Percentiles rank a stretch among this genome's conserved stretches.
Evolutionary conservation across 257 asterid species (phyloP).

Genomic region (Plectranthus barbatus): DNA sequence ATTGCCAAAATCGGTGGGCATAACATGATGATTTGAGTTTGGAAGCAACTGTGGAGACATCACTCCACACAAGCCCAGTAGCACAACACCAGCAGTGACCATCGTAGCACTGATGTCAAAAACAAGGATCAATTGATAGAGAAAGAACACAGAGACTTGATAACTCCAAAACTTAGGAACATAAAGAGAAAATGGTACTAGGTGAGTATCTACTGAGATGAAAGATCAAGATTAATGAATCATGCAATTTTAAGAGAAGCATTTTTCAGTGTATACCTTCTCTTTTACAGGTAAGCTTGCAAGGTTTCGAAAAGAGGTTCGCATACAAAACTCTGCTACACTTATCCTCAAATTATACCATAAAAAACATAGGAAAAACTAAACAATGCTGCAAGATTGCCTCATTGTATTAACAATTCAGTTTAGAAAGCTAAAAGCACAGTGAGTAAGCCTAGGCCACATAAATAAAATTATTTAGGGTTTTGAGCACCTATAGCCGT

Average conservation of each 20-base stretch:
- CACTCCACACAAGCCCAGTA: constrained; percentile 51
- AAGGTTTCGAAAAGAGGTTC: neutral
- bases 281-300: neutral
- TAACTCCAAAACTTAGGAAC: neutral
- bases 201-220: neutral
- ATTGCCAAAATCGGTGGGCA: neutral
- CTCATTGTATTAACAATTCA: neutral
- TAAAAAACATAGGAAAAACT: too few relatives aligned
- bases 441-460: neutral
- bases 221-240: neutral
- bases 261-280: neutral
- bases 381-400: neutral
- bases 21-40: too few relatives aligned
- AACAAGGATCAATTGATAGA: neutral
- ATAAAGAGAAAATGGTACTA: neutral
- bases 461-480: neutral
- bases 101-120: constrained; percentile 41
- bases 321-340: neutral
- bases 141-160: neutral
- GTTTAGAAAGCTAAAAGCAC: neutral
- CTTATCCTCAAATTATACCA: neutral
- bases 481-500: neutral
- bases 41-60: constrained; percentile 39
- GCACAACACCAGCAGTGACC: constrained; percentile 46
- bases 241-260: neutral